A percentile compares a stretch with the other conserved stretches of the same genome.
Evolutionary conservation across 352 stramenopile species (phyloP).

Genomic region (Lagenidium giganteum): DNA sequence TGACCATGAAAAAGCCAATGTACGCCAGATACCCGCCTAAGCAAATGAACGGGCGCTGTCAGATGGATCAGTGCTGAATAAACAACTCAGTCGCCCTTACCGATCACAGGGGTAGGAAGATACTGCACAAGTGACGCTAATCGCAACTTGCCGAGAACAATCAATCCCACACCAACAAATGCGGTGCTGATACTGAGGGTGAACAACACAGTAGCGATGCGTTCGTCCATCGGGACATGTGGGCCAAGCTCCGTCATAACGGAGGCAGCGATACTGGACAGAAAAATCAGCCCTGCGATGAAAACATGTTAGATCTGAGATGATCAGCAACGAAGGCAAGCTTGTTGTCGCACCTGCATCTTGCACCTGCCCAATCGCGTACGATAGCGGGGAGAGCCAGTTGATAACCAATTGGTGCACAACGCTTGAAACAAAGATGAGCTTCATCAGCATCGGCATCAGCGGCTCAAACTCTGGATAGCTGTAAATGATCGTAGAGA

Average conservation of each 20-base stretch:
- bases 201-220: slow-evolving; percentile 90
- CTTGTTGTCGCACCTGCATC: too few species aligned
- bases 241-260: slow-evolving; percentile 80
- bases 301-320: too few species aligned
- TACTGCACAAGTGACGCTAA: slow-evolving; percentile 95
- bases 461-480: slow-evolving; percentile 27
- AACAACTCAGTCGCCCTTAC: slow-evolving; percentile 6
- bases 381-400: slow-evolving; percentile 80
- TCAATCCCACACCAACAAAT: slow-evolving; percentile 88
- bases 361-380: slow-evolving; percentile 94
- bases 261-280: slow-evolving; percentile 89
- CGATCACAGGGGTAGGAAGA: slow-evolving; percentile 93
- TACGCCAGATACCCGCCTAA: slow-evolving; percentile 92
- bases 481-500: slow-evolving; percentile 92
- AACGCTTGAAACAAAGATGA: slow-evolving; percentile 88
- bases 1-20: slow-evolving; percentile 95
- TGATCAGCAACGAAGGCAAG: too few species aligned
- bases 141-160: slow-evolving; percentile 84
- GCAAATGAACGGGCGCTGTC: not conserved
- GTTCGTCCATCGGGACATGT: slow-evolving; percentile 37
- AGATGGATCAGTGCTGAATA: not conserved
- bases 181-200: slow-evolving; percentile 88
- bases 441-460: slow-evolving; percentile 70
- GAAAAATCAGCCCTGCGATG: slow-evolving; percentile 94
- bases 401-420: slow-evolving; percentile 93